Evolutionary conservation across 495 filamentous ascomycete species (phyloP), one percentile per base, ranked within the genome.

Genomic region (Aspergillus steynii): DNA sequence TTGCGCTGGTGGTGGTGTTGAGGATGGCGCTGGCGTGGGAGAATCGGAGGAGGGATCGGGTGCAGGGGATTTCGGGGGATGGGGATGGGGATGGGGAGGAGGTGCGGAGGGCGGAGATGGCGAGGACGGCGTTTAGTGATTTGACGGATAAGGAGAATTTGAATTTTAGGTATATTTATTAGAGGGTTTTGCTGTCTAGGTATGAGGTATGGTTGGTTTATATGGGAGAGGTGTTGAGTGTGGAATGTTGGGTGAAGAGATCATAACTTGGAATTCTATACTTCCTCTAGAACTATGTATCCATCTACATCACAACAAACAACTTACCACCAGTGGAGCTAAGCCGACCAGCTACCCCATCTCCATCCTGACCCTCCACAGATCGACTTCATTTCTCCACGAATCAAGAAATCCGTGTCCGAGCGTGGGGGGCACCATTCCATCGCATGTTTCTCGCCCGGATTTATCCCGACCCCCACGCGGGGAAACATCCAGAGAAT

Each of bases 131-230:
- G 14, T 85, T 84, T 59, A 74, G 68, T 42, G 81, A 84, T 61
- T 63, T 84, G 76, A 86, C 82, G 1, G 83, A 84, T 64, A 72
- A 71, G 62, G 77, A 84, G 70, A 84, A 83, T 45, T 65, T 73
- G 42, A 77, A 83, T 48, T 80, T 71, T 45, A 52, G 63, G 14
- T 72, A 71, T 58, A 27, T 71, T 4, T 71, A 70, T 53, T 70
- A 58, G 61, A n/a, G 37, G n/a, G 26, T 20, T 20, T 34, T 34
- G 31, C 31, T 34, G 31, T 34, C 9, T 20, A 31, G 25, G 29
- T n/a, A 27, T 56, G 46, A 10, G 29, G 55, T 14, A 51, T 15
- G 25, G 20, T 14, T 37, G 31, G 4, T 55, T 55, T 29, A n/a
- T 26, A 49, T 49, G 47, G 47, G 15, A 4, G 14, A n/a, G 9